phyloP scores from a whole-genome alignment of 352 stramenopile species.

The Thraustochytrium sp. region DNA sequence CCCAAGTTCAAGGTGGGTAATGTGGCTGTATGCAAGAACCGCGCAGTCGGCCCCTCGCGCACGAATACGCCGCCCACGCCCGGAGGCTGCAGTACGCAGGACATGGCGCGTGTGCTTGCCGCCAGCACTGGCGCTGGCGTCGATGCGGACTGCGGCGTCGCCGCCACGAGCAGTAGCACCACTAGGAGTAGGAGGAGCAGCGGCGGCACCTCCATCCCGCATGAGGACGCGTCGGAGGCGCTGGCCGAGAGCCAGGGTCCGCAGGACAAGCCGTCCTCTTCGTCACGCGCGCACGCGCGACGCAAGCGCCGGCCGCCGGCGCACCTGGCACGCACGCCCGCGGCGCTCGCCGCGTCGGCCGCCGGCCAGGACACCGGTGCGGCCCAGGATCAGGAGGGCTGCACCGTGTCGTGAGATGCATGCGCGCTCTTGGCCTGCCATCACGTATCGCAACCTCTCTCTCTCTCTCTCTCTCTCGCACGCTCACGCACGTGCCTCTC shows the following conservation, averaged over 20 bases:
- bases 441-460: background rate
- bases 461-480: background rate
- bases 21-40: slow-evolving; percentile 11
- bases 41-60: too few relatives aligned
- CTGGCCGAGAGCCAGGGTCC: background rate
- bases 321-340: background rate
- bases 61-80: background rate
- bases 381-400: slow-evolving; percentile 5
- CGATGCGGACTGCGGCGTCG: background rate
- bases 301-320: background rate
- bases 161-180: too few relatives aligned
- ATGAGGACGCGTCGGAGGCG: background rate
- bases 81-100: background rate
- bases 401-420: background rate
- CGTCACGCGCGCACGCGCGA: background rate
- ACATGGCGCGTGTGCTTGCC: background rate
- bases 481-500: background rate
- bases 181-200: background rate
- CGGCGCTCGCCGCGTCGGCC: background rate
- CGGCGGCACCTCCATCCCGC: background rate
- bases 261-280: too few relatives aligned
- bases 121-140: background rate
- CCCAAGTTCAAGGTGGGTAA: slow-evolving; percentile 38
- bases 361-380: too few relatives aligned
- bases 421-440: background rate